phyloP scores from a whole-genome alignment of 2,329 filamentous ascomycete genomes.

The Cryoendolithus antarcticus region DNA sequence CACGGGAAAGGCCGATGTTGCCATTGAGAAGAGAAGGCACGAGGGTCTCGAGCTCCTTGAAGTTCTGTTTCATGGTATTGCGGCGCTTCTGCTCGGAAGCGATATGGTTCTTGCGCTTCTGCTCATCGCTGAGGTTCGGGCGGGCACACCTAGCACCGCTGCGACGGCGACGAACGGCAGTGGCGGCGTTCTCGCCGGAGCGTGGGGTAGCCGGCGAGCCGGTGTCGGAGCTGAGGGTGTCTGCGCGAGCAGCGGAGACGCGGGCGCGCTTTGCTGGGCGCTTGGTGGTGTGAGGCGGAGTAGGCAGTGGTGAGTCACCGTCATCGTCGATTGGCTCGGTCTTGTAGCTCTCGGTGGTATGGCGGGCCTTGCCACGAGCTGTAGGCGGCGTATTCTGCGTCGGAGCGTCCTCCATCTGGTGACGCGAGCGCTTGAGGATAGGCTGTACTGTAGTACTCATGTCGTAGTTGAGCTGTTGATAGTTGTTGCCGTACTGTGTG shows the following conservation, averaged over 20 bases:
- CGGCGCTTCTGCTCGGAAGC: constrained; percentile 76
- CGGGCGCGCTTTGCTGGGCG: neutral
- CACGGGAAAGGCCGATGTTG: constrained; percentile 60
- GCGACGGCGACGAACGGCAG: constrained; percentile 1
- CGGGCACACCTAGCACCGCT: constrained; percentile 3
- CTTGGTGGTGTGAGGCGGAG: constrained; percentile 1
- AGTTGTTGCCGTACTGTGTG: neutral
- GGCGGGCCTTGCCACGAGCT: neutral
- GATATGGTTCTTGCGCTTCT: constrained; percentile 79
- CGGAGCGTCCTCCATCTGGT: neutral
- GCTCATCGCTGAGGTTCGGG: constrained; percentile 58
- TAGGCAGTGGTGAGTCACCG: neutral
- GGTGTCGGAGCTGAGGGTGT: neutral
- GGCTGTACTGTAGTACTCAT: too few species aligned
- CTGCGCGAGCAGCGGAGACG: neutral
- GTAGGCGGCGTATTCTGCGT: neutral
- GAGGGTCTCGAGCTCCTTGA: constrained; percentile 64
- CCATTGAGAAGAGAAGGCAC: constrained; percentile 64
- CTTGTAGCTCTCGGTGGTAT: neutral
- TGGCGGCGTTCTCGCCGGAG: neutral
- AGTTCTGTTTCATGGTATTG: constrained; percentile 69
- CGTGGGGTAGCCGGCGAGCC: constrained; percentile 1
- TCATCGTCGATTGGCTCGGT: neutral
- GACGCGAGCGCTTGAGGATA: too few species aligned
- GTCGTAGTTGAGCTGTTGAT: neutral